phyloP scores from a whole-genome alignment of 2,329 filamentous ascomycete genomes.

The Fusarium longipes region DNA sequence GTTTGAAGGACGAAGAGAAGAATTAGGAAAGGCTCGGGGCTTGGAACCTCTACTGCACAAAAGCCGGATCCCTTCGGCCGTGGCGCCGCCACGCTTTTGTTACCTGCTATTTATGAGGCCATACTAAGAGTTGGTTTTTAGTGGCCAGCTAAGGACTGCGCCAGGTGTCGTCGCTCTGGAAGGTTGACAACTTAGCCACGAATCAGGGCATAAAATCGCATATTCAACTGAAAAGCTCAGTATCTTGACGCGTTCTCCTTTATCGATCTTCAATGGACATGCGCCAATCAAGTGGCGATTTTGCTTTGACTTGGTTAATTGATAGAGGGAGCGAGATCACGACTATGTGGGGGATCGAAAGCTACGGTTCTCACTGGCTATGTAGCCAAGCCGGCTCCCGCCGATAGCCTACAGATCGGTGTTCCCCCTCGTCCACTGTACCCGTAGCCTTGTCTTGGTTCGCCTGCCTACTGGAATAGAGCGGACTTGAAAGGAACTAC shows the following conservation, averaged over 20 bases:
- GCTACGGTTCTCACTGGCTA: conserved; percentile 21
- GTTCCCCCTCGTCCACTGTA: conserved; percentile 10
- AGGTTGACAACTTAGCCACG: conserved; percentile 6
- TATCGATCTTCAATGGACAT: conserved; percentile 7
- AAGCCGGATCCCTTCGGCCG: conserved; percentile 39
- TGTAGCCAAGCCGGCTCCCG: conserved; percentile 32
- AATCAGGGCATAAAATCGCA: conserved; percentile 7
- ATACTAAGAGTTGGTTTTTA: conserved; percentile 27
- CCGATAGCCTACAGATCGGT: conserved; percentile 31
- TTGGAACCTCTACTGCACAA: conserved; percentile 34
- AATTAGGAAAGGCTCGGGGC: conserved; percentile 23
- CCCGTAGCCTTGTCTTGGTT: conserved; percentile 3
- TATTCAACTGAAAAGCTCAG: not conserved
- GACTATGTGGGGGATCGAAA: conserved; percentile 16
- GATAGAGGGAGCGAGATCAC: not conserved
- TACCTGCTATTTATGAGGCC: conserved; percentile 37
- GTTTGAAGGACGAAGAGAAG: not conserved
- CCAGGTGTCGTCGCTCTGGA: conserved; percentile 4
- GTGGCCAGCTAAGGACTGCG: conserved; percentile 9
- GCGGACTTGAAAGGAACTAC: not conserved
- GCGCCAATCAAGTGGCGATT: conserved; percentile 10
- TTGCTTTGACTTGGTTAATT: conserved; percentile 11
- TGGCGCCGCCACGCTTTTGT: conserved; percentile 44
- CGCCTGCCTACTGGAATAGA: not conserved
- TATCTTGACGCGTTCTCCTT: conserved; percentile 1